Evolutionary conservation across 1,284 basidiomycete genomes (phyloP).

Genomic region (Sporisorium reilianum): DNA sequence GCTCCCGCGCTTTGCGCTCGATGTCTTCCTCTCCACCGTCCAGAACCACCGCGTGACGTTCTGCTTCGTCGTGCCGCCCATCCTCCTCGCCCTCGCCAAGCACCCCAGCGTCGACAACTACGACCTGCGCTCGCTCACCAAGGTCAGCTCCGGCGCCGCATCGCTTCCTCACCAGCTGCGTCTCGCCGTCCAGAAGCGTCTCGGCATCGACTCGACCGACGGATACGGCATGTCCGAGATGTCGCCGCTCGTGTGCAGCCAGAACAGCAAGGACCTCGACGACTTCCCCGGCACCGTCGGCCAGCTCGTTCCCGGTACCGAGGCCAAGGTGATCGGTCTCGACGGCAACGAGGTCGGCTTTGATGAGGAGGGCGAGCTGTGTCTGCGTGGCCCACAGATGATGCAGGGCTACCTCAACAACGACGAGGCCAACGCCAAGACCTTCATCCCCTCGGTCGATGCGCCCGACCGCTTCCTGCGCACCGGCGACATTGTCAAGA

Average conservation of each 20-base stretch:
- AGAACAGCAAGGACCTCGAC: slow-evolving; percentile 57
- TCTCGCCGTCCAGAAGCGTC: slow-evolving; percentile 51
- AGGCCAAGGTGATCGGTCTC: slow-evolving; percentile 57
- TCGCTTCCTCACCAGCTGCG: slow-evolving; percentile 56
- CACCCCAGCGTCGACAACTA: slow-evolving; percentile 59
- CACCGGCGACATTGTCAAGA: slow-evolving; percentile 64
- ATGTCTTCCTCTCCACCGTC: slow-evolving; percentile 59
- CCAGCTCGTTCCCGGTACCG: slow-evolving; percentile 59
- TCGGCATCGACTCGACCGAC: slow-evolving; percentile 61
- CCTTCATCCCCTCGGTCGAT: slow-evolving; percentile 46
- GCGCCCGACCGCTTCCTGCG: slow-evolving; percentile 52
- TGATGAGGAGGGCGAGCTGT: slow-evolving; percentile 62
- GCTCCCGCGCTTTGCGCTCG: slow-evolving; percentile 58
- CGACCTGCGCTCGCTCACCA: slow-evolving; percentile 58
- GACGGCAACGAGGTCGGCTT: slow-evolving; percentile 51
- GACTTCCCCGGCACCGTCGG: slow-evolving; percentile 56
- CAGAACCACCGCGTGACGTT: slow-evolving; percentile 62
- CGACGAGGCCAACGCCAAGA: slow-evolving; percentile 58
- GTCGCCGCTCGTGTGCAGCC: slow-evolving; percentile 64
- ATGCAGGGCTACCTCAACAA: slow-evolving; percentile 67
- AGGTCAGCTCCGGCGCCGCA: slow-evolving; percentile 64
- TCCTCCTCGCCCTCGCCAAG: slow-evolving; percentile 64
- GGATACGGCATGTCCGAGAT: slow-evolving; percentile 69
- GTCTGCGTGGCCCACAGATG: slow-evolving; percentile 65
- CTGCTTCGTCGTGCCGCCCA: slow-evolving; percentile 67